Evolutionary conservation across 2,329 filamentous ascomycete genomes (phyloP), one percentile per base, ranked within the genome.

Genomic region (Fusarium globosum): DNA sequence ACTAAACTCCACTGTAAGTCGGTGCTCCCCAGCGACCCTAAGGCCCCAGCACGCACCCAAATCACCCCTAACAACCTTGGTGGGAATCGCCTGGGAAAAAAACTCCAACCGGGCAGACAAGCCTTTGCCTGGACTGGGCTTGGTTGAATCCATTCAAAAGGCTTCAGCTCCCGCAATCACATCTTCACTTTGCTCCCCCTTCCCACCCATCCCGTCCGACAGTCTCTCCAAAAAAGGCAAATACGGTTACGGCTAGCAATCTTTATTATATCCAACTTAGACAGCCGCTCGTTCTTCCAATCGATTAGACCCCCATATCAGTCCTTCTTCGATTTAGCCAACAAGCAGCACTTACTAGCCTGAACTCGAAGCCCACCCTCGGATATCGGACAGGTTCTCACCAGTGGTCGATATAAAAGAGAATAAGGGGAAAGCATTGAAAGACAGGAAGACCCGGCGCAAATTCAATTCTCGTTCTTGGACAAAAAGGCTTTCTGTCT

Each of bases 131-230:
- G 42, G 67, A 64, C 70, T 68, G 71, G 65, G 56, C 64, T 68
- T 69, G 71, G 52, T 48, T 75, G 76, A 72, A 74, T 72, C 75
- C 81, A 83, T 84, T 84, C 77, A 84, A 84, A 84, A 83, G 79
- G 79, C 81, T 77, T 79, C 78, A 78, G 79, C 73, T 81, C 81
- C 81, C 81, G 77, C 80, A 75, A 77, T 75, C 77, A 73, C 76
- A 77, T 76, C 73, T 77, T 74, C 43, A 35, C 33, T 35, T 38
- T 59, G 23, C 56, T 61, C 59, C 65, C 77, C 74, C 72, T 78
- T 75, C 74, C 75, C 75, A 77, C 76, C 76, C 79, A 80, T 79
- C 75, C 75, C 76, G 70, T 66, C 70, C 70, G 73, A 73, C 71
- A 67, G 56, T 72, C 57, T 61, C 59, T 46, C 33, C 59, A 59